Evolutionary conservation across 2,329 filamentous ascomycete species (phyloP), one percentile per base, ranked within the genome.

Genomic region (Diaporthe helianthi): DNA sequence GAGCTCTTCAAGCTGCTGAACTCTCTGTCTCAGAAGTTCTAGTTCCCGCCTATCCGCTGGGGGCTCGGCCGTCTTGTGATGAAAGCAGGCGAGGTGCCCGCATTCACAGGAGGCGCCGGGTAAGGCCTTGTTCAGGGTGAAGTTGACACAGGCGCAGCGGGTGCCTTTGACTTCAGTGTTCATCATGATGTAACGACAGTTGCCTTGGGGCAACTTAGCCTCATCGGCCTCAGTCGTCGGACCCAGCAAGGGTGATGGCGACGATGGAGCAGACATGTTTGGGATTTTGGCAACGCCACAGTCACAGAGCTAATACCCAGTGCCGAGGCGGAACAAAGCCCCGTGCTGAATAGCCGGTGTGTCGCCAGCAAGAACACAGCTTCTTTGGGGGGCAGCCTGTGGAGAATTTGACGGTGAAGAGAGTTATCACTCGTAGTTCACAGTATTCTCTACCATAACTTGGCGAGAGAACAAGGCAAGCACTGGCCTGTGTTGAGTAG

Each of bases 71-170:
- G 81, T 81, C 72, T 82, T 80, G 69, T 85, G 79, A 74, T 89
- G 87, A 74, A 85, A 89, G 76, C 87, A 89, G 41, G 87, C 85
- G 65, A 87, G 82, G 74, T 89, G 87, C 7, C 87, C 87, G 73
- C 87, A 89, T 63, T 87, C 83, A 73, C 87, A 89, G 24, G 79
- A 83, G 65, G 85, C 85, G 46, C 86, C 83, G 1, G 87, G 86
- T 13, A 85, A 79, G n/a, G 80, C 76, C 63, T 80, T 81, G 76
- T 87, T 88, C 69, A 85, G 82, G 5, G 83, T 83, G 76, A 89
- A 89, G 70, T 83, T 81, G 71, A 86, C 84, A 73, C 87, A 89
- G 53, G 83, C 86, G 76, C 87, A 89, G 52, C 87, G 84, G 69
- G 87, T 82, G 64, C 87, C 86, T 73, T 85, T 86, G 76, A 87